Evolutionary conservation across 192 early-diverging fungal species (phyloP), one percentile per base, ranked within the genome.

Genomic region (Linnemannia schmuckeri): DNA sequence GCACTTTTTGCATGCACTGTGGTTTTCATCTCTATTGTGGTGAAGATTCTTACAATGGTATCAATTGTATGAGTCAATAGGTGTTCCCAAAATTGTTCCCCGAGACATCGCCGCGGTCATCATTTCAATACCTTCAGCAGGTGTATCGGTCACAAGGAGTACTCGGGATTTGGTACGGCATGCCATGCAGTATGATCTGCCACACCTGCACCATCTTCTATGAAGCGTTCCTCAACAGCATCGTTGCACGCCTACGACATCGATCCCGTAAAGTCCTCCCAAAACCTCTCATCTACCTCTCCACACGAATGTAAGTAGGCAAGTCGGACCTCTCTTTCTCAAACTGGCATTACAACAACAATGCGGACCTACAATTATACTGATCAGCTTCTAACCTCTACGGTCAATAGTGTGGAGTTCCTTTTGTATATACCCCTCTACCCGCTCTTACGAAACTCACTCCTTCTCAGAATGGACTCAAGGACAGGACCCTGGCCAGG

Each of bases 151-250:
- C 85, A 10, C 85, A 87, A 27, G 85, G 85, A 35, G 80, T 81
- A 24, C 85, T 87, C 38, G 85, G 85, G 42, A 87, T 87, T 8
- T 87, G 85, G 85, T 87, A 87, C 44, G 85, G 85, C 13, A 87
- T 87, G 79, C 85, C 85, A 1, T 87, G 85, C 44, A 87, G 85
- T 61, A 87, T 87, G 85, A 87, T 87, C 15, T 87, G 85, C 54
- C 85, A 87, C 68, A 87, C 80, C 6, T 87, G 85, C 68, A 87
- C 85, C 55, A 87, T 87, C n/a, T 87, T 87, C 54, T 87, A 87
- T 49, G 85, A 87, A 24, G 85, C 85, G 7, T 81, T 87, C n/a
- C 80, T 87, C 55, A 87, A 87, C 76, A 87, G 79, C 44, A 81
- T 87, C 35, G 75, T 87, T 40, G 79, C 79, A 72, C 75, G 76